These are phyloP conservation scores for Pezicula neosporulosa DNA, from an alignment of 2,329 filamentous ascomycete species.

Conservation along the genomic window DNA sequence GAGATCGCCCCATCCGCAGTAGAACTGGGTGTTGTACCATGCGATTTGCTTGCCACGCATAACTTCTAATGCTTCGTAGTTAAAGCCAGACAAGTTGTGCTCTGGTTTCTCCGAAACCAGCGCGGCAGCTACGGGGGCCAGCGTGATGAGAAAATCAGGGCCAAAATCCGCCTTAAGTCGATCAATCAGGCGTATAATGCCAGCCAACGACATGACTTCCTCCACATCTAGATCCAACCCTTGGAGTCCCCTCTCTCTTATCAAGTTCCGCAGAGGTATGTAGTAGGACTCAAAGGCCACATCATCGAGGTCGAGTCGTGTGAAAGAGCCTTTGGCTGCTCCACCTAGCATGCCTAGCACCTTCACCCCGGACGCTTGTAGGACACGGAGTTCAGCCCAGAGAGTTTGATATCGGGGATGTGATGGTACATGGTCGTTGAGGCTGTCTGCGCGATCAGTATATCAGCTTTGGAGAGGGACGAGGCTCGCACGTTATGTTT, in stretches of 20 bases:
- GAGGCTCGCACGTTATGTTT: conserved; percentile 49
- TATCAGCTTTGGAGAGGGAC: conserved; percentile 71
- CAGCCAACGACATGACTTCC: conserved; percentile 66
- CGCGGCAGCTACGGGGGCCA: conserved; percentile 79
- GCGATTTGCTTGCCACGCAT: conserved; percentile 62
- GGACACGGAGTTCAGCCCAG: conserved; percentile 72
- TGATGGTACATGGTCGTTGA: conserved; percentile 77
- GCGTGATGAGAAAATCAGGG: conserved; percentile 67
- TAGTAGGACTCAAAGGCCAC: conserved; percentile 73
- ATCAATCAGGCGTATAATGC: conserved; percentile 65
- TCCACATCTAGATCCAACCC: conserved; percentile 80
- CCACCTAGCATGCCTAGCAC: conserved; percentile 87
- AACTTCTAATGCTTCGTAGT: conserved; percentile 71
- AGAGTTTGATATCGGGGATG: conserved; percentile 65
- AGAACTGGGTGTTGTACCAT: conserved; percentile 93
- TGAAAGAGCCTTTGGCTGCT: conserved; percentile 72
- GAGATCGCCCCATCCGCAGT: conserved; percentile 69
- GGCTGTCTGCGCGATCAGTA: conserved; percentile 43
- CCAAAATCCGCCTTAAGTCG: conserved; percentile 68
- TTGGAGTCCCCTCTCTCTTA: conserved; percentile 59
- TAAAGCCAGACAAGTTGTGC: conserved; percentile 77
- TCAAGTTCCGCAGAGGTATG: conserved; percentile 59
- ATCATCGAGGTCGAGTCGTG: conserved; percentile 51
- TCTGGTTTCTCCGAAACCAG: conserved; percentile 50
- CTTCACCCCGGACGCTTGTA: conserved; percentile 73